A percentile compares a stretch with the other conserved stretches of the same genome.
These are phyloP conservation scores for Hymenoscyphus fraxineus DNA, from an alignment of 2,329 filamentous ascomycete species.

Conservation along the genomic window DNA sequence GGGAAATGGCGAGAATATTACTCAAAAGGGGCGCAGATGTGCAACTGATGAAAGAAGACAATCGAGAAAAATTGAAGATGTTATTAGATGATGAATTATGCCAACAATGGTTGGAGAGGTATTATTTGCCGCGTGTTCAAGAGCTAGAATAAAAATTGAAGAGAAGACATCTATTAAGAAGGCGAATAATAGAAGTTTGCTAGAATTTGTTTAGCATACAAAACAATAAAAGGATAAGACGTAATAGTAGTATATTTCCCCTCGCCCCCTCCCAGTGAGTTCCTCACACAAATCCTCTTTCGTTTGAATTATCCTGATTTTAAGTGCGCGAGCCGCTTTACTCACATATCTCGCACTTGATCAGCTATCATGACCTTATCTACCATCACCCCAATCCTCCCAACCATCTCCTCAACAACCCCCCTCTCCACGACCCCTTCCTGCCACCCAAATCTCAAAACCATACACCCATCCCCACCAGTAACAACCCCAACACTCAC, in stretches of 20 bases:
- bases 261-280: no score
- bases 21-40: not conserved
- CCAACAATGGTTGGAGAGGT: not conserved
- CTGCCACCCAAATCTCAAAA: constrained; percentile 3
- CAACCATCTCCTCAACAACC: not conserved
- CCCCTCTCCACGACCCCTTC: not conserved
- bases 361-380: not conserved
- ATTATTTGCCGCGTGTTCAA: not conserved
- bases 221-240: no score
- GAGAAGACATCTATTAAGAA: no score
- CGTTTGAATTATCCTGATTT: no score
- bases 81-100: not conserved
- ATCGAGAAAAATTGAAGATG: not conserved
- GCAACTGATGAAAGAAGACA: not conserved
- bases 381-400: not conserved
- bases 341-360: not conserved
- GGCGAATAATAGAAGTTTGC: no score
- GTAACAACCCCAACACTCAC: not conserved
- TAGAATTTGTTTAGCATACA: no score
- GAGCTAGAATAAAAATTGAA: no score
- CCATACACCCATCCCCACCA: constrained; percentile 1
- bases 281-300: no score
- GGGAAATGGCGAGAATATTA: not conserved
- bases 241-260: no score
- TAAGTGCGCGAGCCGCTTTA: no score